Evolutionary conservation across 768 basidiomycete species (phyloP).

Genomic region (Podaxis pistillaris): DNA sequence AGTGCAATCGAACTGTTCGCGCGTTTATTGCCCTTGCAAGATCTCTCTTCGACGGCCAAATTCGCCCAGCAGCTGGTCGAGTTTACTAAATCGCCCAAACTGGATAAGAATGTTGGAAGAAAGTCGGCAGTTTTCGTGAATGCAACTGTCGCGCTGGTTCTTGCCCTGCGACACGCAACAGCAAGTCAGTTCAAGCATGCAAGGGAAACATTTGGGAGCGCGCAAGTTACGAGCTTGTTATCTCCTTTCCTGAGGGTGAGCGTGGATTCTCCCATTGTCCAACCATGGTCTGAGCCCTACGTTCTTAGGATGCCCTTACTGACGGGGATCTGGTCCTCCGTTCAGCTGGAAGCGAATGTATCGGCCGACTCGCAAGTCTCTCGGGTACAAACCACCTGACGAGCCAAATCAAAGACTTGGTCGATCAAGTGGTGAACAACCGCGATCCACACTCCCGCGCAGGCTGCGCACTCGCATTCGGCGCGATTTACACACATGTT

Average conservation of each 20-base stretch:
- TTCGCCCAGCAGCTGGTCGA: conserved; percentile 61
- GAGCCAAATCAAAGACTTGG: conserved; percentile 82
- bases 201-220: conserved; percentile 64
- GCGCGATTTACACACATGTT: conserved; percentile 87
- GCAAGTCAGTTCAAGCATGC: conserved; percentile 53
- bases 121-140: conserved; percentile 85
- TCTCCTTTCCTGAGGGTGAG: conserved; percentile 77
- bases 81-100: conserved; percentile 66
- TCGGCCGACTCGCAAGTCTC: conserved; percentile 83
- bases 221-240: conserved; percentile 58
- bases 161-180: conserved; percentile 61
- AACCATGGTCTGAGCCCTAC: neutral
- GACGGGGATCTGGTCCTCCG: conserved; percentile 80
- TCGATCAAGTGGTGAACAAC: conserved; percentile 92
- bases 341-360: conserved; percentile 78
- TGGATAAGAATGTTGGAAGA: conserved; percentile 85
- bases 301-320: conserved; percentile 65
- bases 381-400: conserved; percentile 84
- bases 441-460: conserved; percentile 90
- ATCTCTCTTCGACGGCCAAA: conserved; percentile 52
- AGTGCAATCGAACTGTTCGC: conserved; percentile 87
- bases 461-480: conserved; percentile 91
- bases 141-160: conserved; percentile 68
- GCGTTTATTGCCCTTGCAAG: conserved; percentile 75
- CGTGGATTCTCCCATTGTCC: neutral